Conservation (phyloP, 345 rosid species). For the Sisymbrium irio region DNA sequence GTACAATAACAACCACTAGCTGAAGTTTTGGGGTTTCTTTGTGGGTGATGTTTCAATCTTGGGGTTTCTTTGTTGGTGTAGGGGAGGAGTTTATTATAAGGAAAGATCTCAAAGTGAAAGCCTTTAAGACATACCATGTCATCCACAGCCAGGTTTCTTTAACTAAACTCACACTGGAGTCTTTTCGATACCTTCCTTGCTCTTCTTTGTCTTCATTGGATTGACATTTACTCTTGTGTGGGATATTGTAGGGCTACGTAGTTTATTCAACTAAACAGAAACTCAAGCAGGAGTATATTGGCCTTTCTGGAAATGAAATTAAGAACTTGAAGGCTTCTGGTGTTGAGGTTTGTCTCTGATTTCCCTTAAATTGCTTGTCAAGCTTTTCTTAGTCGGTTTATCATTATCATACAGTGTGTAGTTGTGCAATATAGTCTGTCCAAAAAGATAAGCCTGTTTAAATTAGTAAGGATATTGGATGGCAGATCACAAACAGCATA, state of each 20-base stretch:
- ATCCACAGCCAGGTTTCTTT: conserved; percentile 76
- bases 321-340: conserved; percentile 78
- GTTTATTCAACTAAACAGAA: conserved; percentile 73
- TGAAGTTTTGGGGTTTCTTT: not conserved
- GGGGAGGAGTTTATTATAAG: conserved; percentile 80
- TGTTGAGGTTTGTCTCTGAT: conserved; percentile 60
- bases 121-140: conserved; percentile 89
- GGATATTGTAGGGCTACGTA: conserved; percentile 69
- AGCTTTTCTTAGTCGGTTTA: not conserved
- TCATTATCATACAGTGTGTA: not conserved
- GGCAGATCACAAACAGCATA: conserved; percentile 68
- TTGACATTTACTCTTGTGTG: not conserved
- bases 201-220: not conserved
- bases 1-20: not conserved
- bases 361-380: not conserved
- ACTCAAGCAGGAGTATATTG: conserved; percentile 73
- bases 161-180: not conserved
- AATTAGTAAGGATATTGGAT: conserved; percentile 19
- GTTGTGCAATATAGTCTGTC: not conserved
- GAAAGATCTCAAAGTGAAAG: conserved; percentile 83
- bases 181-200: not conserved
- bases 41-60: not conserved
- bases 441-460: conserved; percentile 6
- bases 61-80: conserved; percentile 39
- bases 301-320: conserved; percentile 67